Percentiles rank a stretch among this genome's conserved stretches.
phyloP scores from a whole-genome alignment of 2,329 filamentous ascomycete genomes.

The Aspergillus flavus region DNA sequence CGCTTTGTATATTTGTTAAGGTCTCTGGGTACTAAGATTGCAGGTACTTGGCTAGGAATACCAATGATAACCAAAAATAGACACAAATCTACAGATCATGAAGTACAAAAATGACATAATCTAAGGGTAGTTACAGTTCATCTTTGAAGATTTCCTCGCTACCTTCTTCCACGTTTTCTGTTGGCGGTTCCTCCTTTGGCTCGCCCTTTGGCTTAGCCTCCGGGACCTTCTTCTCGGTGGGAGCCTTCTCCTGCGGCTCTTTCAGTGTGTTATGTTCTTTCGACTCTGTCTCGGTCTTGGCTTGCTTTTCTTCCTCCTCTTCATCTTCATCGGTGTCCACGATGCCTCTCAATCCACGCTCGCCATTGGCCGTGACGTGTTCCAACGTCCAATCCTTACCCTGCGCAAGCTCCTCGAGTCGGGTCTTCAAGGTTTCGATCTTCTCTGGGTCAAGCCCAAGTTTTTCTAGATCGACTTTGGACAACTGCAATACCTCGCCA shows the following conservation, averaged over 20 bases:
- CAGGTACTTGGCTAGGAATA: background rate
- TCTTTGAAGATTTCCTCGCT: conserved; percentile 46
- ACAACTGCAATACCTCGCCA: conserved; percentile 63
- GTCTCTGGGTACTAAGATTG: background rate
- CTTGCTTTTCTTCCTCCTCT: conserved; percentile 27
- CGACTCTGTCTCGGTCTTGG: conserved; percentile 14
- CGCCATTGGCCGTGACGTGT: conserved; percentile 69
- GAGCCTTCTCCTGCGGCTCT: background rate
- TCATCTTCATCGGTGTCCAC: conserved; percentile 63
- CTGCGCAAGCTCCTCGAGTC: conserved; percentile 69
- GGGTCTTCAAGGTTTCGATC: conserved; percentile 68
- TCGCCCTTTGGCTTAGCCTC: conserved; percentile 4
- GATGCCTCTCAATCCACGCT: conserved; percentile 69
- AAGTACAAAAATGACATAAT: background rate
- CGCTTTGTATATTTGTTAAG: background rate
- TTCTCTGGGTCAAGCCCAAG: conserved; percentile 67
- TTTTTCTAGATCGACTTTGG: conserved; percentile 68
- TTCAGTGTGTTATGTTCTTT: conserved; percentile 5
- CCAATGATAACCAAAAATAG: background rate
- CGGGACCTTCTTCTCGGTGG: conserved; percentile 18
- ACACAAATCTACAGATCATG: background rate
- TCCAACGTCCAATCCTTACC: conserved; percentile 79
- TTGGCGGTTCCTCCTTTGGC: conserved; percentile 6
- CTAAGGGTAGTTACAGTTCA: conserved; percentile 31
- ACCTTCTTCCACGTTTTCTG: conserved; percentile 27